These are phyloP conservation scores for Aspergillus niger DNA, from an alignment of 2,329 filamentous ascomycete genomes.

Conservation along the genomic window DNA sequence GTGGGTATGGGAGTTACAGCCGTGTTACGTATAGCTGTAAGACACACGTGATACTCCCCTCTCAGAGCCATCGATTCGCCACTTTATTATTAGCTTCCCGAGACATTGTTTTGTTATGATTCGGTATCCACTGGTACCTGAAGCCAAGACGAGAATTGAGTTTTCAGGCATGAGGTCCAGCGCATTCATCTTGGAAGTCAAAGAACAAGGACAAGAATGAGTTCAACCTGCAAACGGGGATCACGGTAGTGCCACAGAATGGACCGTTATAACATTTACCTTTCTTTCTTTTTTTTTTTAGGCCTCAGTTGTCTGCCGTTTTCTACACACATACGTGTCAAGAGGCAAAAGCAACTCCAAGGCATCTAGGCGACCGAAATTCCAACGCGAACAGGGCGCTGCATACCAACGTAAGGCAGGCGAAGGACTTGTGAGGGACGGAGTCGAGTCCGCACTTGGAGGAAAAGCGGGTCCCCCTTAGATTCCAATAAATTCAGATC, in stretches of 20 bases:
- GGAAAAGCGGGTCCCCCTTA: slow-evolving; percentile 25
- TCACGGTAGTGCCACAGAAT: neutral
- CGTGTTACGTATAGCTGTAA: neutral
- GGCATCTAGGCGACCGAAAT: slow-evolving; percentile 4
- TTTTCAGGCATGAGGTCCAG: slow-evolving; percentile 6
- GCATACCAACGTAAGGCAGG: slow-evolving; percentile 12
- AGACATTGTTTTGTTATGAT: slow-evolving; percentile 2
- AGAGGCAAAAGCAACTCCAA: neutral
- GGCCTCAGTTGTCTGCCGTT: neutral
- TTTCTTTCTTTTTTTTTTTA: neutral
- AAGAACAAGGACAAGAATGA: neutral
- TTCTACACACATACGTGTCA: neutral
- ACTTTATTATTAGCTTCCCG: slow-evolving; percentile 20
- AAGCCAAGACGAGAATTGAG: slow-evolving; percentile 14
- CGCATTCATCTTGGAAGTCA: neutral
- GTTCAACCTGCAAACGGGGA: neutral
- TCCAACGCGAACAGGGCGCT: slow-evolving; percentile 2
- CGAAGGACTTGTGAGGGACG: neutral
- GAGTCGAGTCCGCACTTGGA: slow-evolving; percentile 12
- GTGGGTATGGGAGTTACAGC: slow-evolving; percentile 1
- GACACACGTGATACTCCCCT: slow-evolving; percentile 12
- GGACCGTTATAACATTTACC: neutral
- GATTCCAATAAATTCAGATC: slow-evolving; percentile 33
- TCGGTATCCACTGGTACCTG: slow-evolving; percentile 18
- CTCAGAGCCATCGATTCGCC: slow-evolving; percentile 12